phyloP scores from a whole-genome alignment of 2,329 filamentous ascomycete genomes.

The Cadophora sp. region DNA sequence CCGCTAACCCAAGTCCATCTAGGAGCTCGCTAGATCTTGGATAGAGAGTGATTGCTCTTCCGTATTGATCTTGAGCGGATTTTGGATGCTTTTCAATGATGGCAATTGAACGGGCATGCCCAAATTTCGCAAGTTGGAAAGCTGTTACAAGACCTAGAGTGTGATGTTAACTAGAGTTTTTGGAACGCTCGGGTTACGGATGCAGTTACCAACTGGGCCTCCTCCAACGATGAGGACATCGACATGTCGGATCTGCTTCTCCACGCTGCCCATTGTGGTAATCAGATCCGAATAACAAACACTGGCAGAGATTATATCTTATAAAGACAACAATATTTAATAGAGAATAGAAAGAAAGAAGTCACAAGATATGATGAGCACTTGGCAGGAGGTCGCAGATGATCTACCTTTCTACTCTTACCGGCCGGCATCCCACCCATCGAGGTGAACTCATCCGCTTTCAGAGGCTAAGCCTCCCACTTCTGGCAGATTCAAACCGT shows the following conservation, averaged over 20 bases:
- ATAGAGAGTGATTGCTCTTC: conserved; percentile 60
- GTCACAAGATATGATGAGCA: neutral
- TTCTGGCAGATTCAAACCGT: neutral
- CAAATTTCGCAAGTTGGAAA: conserved; percentile 53
- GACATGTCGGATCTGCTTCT: conserved; percentile 35
- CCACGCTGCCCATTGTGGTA: conserved; percentile 32
- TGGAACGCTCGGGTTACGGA: neutral
- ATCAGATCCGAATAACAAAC: neutral
- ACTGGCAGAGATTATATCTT: too few species aligned
- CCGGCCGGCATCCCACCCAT: neutral
- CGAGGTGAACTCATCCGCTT: too few species aligned
- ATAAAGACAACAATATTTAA: too few species aligned
- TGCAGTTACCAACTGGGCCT: conserved; percentile 51
- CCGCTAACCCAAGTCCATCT: conserved; percentile 57
- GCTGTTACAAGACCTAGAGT: conserved; percentile 49
- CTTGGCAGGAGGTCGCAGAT: neutral
- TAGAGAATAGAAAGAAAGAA: neutral
- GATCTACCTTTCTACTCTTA: neutral
- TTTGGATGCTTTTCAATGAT: conserved; percentile 58
- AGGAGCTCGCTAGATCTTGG: conserved; percentile 59
- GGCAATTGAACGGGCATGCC: conserved; percentile 47
- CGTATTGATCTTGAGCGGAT: conserved; percentile 57
- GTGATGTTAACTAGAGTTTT: neutral
- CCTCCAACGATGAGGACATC: conserved; percentile 52
- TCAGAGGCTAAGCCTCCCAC: conserved; percentile 12